Evolutionary conservation across 441 rosid species (phyloP).

Genomic region (Populus trichocarpa): DNA sequence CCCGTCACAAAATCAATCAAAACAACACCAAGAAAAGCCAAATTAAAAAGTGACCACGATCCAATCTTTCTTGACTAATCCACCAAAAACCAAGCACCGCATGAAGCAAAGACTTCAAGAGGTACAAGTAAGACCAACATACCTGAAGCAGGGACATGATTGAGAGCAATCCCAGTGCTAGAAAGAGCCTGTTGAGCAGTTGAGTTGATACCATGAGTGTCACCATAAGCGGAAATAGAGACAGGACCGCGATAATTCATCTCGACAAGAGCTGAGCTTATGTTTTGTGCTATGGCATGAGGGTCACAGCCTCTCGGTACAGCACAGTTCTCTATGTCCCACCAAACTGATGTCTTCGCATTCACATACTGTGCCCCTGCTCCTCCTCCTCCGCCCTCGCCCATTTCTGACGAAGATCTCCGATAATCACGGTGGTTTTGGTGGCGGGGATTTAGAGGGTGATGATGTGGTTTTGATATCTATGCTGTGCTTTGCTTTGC

Average conservation of each 20-base stretch:
- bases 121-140: neutral
- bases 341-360: constrained; percentile 90
- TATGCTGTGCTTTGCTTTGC: neutral
- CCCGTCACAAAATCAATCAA: neutral
- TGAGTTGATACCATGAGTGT: constrained; percentile 57
- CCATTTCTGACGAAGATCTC: neutral
- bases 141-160: constrained; percentile 96
- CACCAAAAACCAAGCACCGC: neutral
- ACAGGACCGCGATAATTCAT: constrained; percentile 73
- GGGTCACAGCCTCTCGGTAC: constrained; percentile 69
- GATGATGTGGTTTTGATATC: neutral
- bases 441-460: neutral
- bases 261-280: constrained; percentile 66
- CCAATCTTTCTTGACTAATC: neutral
- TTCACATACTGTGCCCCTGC: constrained; percentile 60
- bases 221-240: constrained; percentile 86
- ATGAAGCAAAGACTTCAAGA: neutral
- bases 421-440: neutral
- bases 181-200: constrained; percentile 72
- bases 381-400: constrained; percentile 11
- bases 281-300: constrained; percentile 77
- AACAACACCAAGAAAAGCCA: neutral
- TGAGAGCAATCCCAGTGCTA: constrained; percentile 83
- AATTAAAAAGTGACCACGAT: neutral
- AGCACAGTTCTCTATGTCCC: constrained; percentile 95